These are phyloP conservation scores for Hanseniaspora singularis DNA, from an alignment of 805 yeast species.

Conservation along the genomic window DNA sequence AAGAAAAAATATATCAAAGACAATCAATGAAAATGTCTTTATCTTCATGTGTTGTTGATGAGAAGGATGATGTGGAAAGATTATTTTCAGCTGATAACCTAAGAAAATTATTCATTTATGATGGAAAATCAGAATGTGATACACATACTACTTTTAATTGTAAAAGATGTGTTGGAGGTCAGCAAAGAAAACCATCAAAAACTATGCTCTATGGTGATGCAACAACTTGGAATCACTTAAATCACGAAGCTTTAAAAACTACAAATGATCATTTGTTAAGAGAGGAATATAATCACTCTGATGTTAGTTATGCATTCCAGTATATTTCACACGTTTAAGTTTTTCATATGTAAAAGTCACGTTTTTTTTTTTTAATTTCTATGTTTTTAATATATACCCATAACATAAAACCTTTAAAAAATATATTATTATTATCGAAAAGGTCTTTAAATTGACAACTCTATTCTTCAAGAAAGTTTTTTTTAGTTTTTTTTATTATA, in stretches of 20 bases:
- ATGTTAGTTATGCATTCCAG: conserved; percentile 80
- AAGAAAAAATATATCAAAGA: conserved; percentile 89
- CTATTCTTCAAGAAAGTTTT: too few relatives aligned
- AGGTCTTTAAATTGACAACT: too few relatives aligned
- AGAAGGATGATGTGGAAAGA: conserved; percentile 87
- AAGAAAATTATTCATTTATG: conserved; percentile 60
- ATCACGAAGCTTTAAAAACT: conserved; percentile 43
- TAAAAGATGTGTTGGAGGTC: conserved; percentile 57
- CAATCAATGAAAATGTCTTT: conserved; percentile 88
- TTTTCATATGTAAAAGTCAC: background rate
- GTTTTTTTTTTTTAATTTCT: background rate
- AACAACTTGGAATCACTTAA: conserved; percentile 90
- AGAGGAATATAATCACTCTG: conserved; percentile 57
- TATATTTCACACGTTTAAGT: conserved; percentile 61
- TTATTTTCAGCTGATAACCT: conserved; percentile 74
- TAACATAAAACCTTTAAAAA: background rate
- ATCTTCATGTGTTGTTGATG: conserved; percentile 94
- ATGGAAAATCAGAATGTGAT: conserved; percentile 60
- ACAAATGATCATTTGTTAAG: conserved; percentile 69
- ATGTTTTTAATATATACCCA: background rate
- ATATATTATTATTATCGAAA: too few relatives aligned
- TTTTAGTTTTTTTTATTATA: too few relatives aligned
- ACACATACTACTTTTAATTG: conserved; percentile 90
- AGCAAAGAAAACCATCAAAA: conserved; percentile 52
- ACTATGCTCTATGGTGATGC: conserved; percentile 97